Percentiles rank a stretch among this genome's conserved stretches.
Conservation (phyloP, 495 filamentous ascomycete species). For the Aspergillus leporis region DNA sequence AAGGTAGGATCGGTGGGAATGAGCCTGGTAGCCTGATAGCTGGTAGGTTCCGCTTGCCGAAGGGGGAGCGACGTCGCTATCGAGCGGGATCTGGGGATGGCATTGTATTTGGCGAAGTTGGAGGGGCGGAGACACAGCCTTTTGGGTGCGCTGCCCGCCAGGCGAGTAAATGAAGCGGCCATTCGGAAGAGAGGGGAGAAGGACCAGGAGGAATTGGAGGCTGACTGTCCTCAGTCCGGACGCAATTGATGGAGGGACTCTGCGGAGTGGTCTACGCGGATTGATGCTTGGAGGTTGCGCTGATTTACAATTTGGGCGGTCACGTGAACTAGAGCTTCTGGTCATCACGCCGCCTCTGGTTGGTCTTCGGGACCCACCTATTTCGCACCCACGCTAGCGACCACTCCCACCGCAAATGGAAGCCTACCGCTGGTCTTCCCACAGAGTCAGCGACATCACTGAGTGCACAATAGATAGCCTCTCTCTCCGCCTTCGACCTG, state of each 20-base stretch:
- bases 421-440: background rate
- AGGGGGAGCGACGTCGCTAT: constrained; percentile 70
- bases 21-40: constrained; percentile 60
- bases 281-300: constrained; percentile 40
- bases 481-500: constrained; percentile 31
- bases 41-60: constrained; percentile 54
- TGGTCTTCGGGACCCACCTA: constrained; percentile 30
- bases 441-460: background rate
- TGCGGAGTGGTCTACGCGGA: constrained; percentile 35
- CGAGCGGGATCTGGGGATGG: constrained; percentile 53
- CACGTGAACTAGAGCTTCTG: constrained; percentile 39
- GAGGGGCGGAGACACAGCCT: constrained; percentile 61
- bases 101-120: constrained; percentile 36
- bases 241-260: constrained; percentile 45
- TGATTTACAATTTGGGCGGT: constrained; percentile 42
- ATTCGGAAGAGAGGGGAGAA: constrained; percentile 49
- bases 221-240: constrained; percentile 43
- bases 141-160: constrained; percentile 63
- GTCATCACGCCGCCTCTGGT: constrained; percentile 46
- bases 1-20: constrained; percentile 61
- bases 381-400: constrained; percentile 14
- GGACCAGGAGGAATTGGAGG: constrained; percentile 25
- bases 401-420: background rate
- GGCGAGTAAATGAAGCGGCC: constrained; percentile 65
- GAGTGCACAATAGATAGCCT: constrained; percentile 19